Base-by-base conservation (phyloP, 108 stramenopile genomes). In the Nitzschia putrida region DNA sequence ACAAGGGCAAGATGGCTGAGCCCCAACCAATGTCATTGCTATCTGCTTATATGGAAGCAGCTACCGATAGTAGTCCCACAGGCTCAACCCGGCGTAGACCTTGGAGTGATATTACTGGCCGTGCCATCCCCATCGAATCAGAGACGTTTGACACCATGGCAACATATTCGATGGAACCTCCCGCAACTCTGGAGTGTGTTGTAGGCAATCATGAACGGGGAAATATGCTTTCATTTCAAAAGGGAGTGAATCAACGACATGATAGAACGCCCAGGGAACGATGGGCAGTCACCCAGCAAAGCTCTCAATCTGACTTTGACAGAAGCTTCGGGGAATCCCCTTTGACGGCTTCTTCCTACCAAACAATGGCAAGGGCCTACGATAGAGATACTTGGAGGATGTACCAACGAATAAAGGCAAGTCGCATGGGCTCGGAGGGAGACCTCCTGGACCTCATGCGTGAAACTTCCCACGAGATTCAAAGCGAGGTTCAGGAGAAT, bases 361-460 rank as follows among this genome's bases (percentile, higher is more conserved):
- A 66, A 0, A 65, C 64, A 8, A 29, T 73, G 72, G 22, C 24
- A 26, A 41, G 51, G 14, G 63, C 20, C 26, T 73, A 73, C 60
- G 34, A 64, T 9, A 29, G 21, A 40, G 55, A 64, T 12, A 73
- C 72, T 3, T 64, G 64, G 64, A 54, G 64, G 22, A 73, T 73
- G 72, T 65, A 66, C 7, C 21, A 66, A 40, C 63, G 63, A 10
- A 73, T 73, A 45, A 42, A 71, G 34, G 24, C 65, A 23, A 22
- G 25, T 12, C 20, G 56, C 2, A 21, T 11, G 37, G 22, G 22
- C 21, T 56, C 40, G 11, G 61, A 63, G 12, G 23, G 44, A 47
- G 61, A 63, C 11, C 44, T 63, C 44, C 2, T 63, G 1, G 23
- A 37, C 42, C 44, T 63, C 1, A 20, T 63, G 20, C 61, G 44